These are phyloP conservation scores for Trypanosomatidae sp. DNA, from an alignment of 208 protist species.

Conservation along the genomic window DNA sequence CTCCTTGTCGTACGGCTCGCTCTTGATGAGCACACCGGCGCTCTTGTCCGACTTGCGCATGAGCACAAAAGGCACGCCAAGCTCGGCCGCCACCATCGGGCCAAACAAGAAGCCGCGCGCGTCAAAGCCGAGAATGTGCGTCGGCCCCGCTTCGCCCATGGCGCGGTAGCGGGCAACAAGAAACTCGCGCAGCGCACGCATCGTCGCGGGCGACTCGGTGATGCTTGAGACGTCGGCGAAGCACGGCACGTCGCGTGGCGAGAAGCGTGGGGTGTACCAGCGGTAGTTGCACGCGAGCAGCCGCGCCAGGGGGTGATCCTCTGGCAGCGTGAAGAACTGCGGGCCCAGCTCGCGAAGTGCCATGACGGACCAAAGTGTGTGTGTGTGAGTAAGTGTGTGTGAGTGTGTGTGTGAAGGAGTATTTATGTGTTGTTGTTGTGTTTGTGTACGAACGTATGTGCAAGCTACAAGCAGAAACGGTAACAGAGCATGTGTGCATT, in stretches of 20 bases:
- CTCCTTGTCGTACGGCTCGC: constrained; percentile 82
- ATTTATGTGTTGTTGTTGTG: no score
- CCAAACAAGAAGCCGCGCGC: constrained; percentile 86
- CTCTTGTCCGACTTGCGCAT: constrained; percentile 83
- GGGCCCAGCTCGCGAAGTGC: constrained; percentile 25
- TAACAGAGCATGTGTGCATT: no score
- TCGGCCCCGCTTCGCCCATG: constrained; percentile 30
- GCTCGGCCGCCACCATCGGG: constrained; percentile 74
- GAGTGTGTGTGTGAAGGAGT: no score
- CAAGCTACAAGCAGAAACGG: no score
- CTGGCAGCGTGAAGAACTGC: constrained; percentile 33
- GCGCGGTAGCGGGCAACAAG: constrained; percentile 64
- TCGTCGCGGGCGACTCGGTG: constrained; percentile 59
- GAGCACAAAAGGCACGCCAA: constrained; percentile 84
- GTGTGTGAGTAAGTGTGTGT: no score
- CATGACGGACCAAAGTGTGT: constrained; percentile 8
- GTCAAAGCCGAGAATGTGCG: constrained; percentile 82
- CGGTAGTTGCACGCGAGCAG: constrained; percentile 43
- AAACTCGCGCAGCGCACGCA: constrained; percentile 75
- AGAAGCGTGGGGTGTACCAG: constrained; percentile 85
- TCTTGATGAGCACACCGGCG: constrained; percentile 77
- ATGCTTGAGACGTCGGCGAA: constrained; percentile 85
- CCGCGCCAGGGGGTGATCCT: constrained; percentile 20
- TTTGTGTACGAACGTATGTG: no score
- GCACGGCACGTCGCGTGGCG: constrained; percentile 71